These are phyloP conservation scores for Annona cherimola DNA, from an alignment of 164 flowering plant species.

Conservation along the genomic window DNA sequence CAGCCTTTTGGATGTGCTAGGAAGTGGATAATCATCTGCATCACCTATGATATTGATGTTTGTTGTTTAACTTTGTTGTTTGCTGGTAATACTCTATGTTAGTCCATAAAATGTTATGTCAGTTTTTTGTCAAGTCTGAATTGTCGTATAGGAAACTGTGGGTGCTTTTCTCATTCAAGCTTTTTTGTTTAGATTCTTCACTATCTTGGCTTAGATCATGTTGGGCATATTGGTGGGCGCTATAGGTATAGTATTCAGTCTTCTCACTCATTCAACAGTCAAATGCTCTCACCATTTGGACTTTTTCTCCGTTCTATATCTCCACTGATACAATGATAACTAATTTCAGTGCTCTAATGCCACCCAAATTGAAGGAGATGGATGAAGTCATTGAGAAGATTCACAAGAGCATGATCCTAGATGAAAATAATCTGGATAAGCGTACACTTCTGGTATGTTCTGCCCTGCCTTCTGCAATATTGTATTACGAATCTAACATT, in stretches of 20 bases:
- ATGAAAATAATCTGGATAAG: constrained; percentile 23
- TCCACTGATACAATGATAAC: constrained; percentile 6
- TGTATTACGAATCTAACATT: constrained; percentile 2
- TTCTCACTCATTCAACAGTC: constrained; percentile 1
- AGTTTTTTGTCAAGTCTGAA: not conserved
- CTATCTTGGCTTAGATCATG: constrained; percentile 97
- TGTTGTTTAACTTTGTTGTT: not conserved
- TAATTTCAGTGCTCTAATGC: constrained; percentile 60
- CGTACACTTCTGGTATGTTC: constrained; percentile 82
- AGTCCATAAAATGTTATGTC: not conserved
- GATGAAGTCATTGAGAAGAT: constrained; percentile 76
- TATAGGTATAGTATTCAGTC: constrained; percentile 41
- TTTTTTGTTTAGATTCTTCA: constrained; percentile 76
- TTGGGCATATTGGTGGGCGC: constrained; percentile 96
- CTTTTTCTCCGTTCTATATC: not conserved
- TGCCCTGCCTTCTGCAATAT: constrained; percentile 11
- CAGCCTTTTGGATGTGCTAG: not conserved
- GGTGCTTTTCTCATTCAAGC: constrained; percentile 13
- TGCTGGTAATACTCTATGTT: not conserved
- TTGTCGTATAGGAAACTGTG: not conserved
- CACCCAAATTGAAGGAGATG: constrained; percentile 84
- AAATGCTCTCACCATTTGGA: not conserved
- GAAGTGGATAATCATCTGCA: not conserved
- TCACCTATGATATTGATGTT: not conserved
- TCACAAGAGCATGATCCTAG: constrained; percentile 34